Conservation (phyloP, 148 eudicot genomes). For the Bassia scoparia region DNA sequence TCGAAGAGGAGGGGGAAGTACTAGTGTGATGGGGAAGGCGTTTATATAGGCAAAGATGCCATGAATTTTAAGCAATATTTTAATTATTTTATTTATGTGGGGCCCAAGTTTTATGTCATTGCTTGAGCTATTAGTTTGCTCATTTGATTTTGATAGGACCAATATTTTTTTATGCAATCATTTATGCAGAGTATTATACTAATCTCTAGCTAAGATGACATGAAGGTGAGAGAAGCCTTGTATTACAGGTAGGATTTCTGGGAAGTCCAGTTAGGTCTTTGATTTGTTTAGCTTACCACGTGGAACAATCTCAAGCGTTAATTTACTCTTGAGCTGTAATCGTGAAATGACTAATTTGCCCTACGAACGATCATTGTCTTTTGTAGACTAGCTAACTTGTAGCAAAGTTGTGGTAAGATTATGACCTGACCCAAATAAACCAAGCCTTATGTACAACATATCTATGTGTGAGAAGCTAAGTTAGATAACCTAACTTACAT, state of each 20-base stretch:
- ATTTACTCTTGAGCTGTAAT: neutral
- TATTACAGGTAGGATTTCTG: neutral
- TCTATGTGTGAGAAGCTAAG: too few species aligned
- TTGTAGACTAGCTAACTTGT: too few species aligned
- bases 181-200: neutral
- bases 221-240: neutral
- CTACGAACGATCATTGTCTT: too few species aligned
- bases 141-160: neutral
- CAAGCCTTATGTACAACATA: too few species aligned
- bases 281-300: neutral
- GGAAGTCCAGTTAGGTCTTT: neutral
- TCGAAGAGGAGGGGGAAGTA: conserved; percentile 18
- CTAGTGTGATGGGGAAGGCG: neutral
- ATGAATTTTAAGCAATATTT: neutral
- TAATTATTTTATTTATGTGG: neutral
- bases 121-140: conserved; percentile 5
- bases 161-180: conserved; percentile 8
- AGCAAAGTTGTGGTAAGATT: too few species aligned
- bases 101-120: conserved; percentile 1
- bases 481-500: too few species aligned
- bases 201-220: conserved; percentile 5
- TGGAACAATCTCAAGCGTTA: neutral
- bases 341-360: too few species aligned
- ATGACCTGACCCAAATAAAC: too few species aligned
- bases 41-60: conserved; percentile 16